Evolutionary conservation across 1,284 basidiomycete species (phyloP).

Genomic region (Rhodotorula sp.): DNA sequence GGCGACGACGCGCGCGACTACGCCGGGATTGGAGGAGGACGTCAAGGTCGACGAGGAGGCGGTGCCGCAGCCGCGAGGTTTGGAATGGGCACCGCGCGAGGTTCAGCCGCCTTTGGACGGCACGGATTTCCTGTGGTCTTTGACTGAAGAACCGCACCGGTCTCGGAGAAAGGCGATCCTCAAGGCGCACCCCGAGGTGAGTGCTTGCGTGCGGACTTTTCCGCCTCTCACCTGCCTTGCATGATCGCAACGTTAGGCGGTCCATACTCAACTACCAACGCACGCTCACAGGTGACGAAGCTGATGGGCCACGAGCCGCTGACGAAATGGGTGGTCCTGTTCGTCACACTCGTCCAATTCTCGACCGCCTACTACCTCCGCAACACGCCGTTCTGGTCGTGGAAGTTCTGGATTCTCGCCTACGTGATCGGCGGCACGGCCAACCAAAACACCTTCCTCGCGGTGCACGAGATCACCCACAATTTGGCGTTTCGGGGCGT

Average conservation of each 20-base stretch:
- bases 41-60: not conserved
- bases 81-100: conserved; percentile 46
- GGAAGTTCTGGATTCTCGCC: conserved; percentile 70
- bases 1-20: conserved; percentile 17
- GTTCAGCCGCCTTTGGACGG: conserved; percentile 42
- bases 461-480: conserved; percentile 98
- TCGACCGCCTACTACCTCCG: conserved; percentile 64
- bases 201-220: conserved; percentile 18
- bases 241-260: not conserved
- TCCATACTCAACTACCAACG: too few species aligned
- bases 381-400: conserved; percentile 65
- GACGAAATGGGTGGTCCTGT: conserved; percentile 81
- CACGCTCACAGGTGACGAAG: conserved; percentile 66
- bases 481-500: conserved; percentile 90
- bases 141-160: conserved; percentile 96
- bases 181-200: conserved; percentile 88
- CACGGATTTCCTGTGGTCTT: conserved; percentile 70
- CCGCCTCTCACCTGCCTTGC: not conserved
- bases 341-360: conserved; percentile 77
- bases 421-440: conserved; percentile 89
- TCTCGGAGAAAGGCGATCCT: conserved; percentile 82
- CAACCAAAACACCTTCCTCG: conserved; percentile 95
- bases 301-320: conserved; percentile 92
- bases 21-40: conserved; percentile 13
- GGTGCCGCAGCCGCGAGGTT: conserved; percentile 16